Evolutionary conservation across 2,329 filamentous ascomycete species (phyloP).

Genomic region (Sordariomycetes sp.): DNA sequence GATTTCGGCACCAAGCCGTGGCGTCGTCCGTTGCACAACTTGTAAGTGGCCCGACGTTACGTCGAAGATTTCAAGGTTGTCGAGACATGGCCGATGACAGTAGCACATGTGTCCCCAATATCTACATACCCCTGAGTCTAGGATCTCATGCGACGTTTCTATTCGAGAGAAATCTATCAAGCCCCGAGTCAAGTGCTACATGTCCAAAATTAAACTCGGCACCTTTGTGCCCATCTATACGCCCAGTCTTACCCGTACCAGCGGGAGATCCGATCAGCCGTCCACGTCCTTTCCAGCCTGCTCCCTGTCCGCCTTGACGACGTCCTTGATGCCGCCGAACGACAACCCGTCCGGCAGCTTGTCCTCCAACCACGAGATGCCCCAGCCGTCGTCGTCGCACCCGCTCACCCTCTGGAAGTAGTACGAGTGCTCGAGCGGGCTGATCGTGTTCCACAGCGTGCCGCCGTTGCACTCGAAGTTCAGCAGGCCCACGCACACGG

Average conservation of each 20-base stretch:
- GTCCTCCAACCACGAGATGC: background rate
- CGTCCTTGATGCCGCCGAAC: background rate
- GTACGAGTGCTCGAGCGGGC: conserved; percentile 31
- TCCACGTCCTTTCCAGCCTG: background rate
- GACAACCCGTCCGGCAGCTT: background rate
- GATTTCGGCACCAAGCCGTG: background rate
- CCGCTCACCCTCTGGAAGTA: conserved; percentile 35
- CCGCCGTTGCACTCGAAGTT: conserved; percentile 41
- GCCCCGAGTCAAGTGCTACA: background rate
- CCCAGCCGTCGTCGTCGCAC: conserved; percentile 17
- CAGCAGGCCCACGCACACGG: conserved; percentile 30
- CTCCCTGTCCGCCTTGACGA: background rate
- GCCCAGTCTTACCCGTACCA: background rate
- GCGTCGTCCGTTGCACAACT: background rate
- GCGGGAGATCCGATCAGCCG: background rate
- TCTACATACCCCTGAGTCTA: background rate
- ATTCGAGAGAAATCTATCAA: background rate
- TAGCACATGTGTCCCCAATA: background rate
- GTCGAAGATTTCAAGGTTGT: background rate
- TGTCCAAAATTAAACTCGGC: background rate
- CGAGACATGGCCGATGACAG: background rate
- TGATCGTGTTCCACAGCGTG: conserved; percentile 24
- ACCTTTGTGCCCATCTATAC: background rate
- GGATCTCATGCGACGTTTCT: background rate
- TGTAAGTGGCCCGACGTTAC: background rate